Base-by-base conservation (phyloP, 2,329 filamentous ascomycete species). In the Stemphylium vesicarium region DNA sequence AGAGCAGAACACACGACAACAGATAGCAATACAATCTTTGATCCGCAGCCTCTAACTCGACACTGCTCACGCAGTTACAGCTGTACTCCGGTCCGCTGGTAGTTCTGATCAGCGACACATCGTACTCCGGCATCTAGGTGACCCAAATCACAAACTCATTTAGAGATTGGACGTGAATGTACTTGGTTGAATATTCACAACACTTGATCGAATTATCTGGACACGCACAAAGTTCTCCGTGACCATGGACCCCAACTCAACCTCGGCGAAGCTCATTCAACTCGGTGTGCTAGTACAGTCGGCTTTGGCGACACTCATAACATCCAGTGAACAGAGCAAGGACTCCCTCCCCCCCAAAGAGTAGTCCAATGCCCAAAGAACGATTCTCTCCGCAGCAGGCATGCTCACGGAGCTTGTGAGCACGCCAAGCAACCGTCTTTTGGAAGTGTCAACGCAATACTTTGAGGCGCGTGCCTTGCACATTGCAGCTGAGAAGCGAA, bases 401-500 rank as follows among this genome's bases (percentile, higher is more conserved):
- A 66, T 63, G 47, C 58, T 77, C 16, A 73, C 68, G 0, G 74
- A 76, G 54, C 60, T 76, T 2, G 66, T 75, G 15, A 64, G 64
- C 42, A 67, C 75, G 39, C 75, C 75, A 4, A 62, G 62, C 22
- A 56, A 49, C 16, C 63, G 74, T 9, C 48, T 77, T 3, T 50
- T 73, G 2, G 72, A 76, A 57, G 66, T 78, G 8, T 65, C 69
- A 4, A 60, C 67, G 11, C 71, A 75, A 56, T 74, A 74, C 43
- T 74, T 69, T 29, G 75, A 77, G 51, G 62, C 68, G 6, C 63
- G 75, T 4, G 69, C 70, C 4, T 44, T 78, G 11, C 70, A 74
- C 39, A 71, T 77, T 39, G 69, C 63, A n/a, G 69, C 68, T 20
- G 71, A 72, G 43, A 63, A 67, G 33, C 65, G 71, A 1, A 63